phyloP scores from a whole-genome alignment of 768 basidiomycete genomes.

The Boletus edulis region DNA sequence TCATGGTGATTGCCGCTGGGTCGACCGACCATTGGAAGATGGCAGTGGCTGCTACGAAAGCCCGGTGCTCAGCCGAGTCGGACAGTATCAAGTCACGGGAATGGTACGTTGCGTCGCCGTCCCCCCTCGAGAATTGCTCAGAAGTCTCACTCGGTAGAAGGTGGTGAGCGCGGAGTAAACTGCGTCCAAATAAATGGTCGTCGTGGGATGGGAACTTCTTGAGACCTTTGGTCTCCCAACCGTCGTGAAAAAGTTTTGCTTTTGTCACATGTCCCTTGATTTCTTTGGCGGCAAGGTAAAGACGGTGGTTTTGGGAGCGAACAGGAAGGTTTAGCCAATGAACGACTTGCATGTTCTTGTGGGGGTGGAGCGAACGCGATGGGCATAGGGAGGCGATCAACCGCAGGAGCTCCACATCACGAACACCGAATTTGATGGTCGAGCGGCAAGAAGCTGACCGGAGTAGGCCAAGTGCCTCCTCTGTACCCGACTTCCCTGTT shows the following conservation, averaged over 20 bases:
- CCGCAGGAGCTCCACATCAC: slow-evolving; percentile 32
- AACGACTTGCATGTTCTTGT: slow-evolving; percentile 11
- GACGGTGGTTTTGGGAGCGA: slow-evolving; percentile 32
- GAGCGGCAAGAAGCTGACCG: slow-evolving; percentile 37
- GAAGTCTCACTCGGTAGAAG: slow-evolving; percentile 10
- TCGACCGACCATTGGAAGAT: slow-evolving; percentile 3
- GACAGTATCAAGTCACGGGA: slow-evolving; percentile 2
- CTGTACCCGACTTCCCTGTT: slow-evolving; percentile 41
- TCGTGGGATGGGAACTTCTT: slow-evolving; percentile 1
- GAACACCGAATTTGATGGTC: slow-evolving; percentile 35
- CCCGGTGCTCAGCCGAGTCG: slow-evolving; percentile 1
- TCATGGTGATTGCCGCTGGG: not conserved
- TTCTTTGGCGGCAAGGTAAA: slow-evolving; percentile 7
- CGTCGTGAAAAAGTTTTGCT: slow-evolving; percentile 5
- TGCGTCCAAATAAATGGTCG: slow-evolving; percentile 14
- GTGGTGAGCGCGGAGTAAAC: slow-evolving; percentile 4
- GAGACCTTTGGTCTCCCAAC: not conserved
- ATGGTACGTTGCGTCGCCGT: slow-evolving; percentile 6
- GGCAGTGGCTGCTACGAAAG: not conserved
- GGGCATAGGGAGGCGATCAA: slow-evolving; percentile 37
- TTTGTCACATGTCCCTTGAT: slow-evolving; percentile 30
- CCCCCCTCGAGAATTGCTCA: not conserved
- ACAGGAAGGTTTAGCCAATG: slow-evolving; percentile 8
- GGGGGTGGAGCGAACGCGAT: slow-evolving; percentile 37
- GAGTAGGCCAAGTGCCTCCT: slow-evolving; percentile 41